Evolutionary conservation across 2,329 filamentous ascomycete species (phyloP).

Genomic region (Parastagonospora avenae): DNA sequence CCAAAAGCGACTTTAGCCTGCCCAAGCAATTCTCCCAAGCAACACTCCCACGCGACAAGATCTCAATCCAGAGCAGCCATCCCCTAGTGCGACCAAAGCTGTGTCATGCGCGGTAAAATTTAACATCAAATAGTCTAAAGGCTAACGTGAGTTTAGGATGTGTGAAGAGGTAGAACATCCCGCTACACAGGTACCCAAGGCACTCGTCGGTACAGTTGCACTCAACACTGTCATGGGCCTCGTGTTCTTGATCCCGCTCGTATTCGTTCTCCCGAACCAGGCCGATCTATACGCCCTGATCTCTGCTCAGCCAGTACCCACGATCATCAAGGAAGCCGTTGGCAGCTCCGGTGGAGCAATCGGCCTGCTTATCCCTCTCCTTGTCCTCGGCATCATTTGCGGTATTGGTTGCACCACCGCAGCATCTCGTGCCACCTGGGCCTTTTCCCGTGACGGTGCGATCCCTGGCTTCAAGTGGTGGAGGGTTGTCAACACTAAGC

Average conservation of each 20-base stretch:
- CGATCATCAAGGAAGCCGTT: constrained; percentile 67
- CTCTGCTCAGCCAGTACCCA: constrained; percentile 66
- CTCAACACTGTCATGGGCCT: constrained; percentile 71
- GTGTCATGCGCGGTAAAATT: constrained; percentile 21
- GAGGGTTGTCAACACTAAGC: constrained; percentile 64
- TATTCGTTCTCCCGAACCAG: constrained; percentile 72
- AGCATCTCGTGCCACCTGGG: constrained; percentile 70
- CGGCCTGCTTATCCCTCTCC: constrained; percentile 66
- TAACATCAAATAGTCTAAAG: constrained; percentile 12
- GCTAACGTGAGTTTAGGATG: constrained; percentile 60
- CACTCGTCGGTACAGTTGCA: constrained; percentile 70
- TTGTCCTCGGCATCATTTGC: constrained; percentile 70
- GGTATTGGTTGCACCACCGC: constrained; percentile 73
- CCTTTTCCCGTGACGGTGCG: constrained; percentile 72
- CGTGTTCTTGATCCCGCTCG: constrained; percentile 70
- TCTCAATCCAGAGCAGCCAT: constrained; percentile 14
- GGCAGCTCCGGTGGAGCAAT: constrained; percentile 67
- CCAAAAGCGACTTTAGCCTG: constrained; percentile 33
- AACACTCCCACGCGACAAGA: constrained; percentile 21
- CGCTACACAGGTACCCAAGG: constrained; percentile 71
- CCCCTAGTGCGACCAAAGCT: constrained; percentile 23
- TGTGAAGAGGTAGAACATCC: constrained; percentile 73
- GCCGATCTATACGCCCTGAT: constrained; percentile 58
- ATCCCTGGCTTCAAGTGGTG: constrained; percentile 67
- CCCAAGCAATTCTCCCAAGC: constrained; percentile 26